Evolutionary conservation across 2,329 filamentous ascomycete species (phyloP).

Genomic region (Fusarium transvaalense): DNA sequence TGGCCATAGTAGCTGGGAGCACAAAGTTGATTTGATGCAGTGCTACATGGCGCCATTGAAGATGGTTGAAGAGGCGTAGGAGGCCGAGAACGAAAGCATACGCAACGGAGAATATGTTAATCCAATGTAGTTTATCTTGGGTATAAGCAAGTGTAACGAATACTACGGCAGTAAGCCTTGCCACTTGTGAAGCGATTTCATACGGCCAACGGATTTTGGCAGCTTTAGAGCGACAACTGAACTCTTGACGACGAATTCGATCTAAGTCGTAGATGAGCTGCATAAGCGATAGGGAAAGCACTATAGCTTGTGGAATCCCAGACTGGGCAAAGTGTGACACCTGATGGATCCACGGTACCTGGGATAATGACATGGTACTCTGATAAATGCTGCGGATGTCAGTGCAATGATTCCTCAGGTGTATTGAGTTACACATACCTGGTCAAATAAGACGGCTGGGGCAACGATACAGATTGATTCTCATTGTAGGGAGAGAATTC

Average conservation of each 20-base stretch:
- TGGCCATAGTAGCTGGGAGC: conserved; percentile 53
- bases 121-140: conserved; percentile 52
- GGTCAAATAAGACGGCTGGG: conserved; percentile 15
- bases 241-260: conserved; percentile 48
- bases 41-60: conserved; percentile 60
- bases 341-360: conserved; percentile 55
- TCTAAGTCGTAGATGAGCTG: conserved; percentile 53
- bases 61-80: conserved; percentile 56
- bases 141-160: conserved; percentile 56
- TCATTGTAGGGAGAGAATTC: conserved; percentile 49
- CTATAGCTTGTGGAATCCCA: conserved; percentile 56
- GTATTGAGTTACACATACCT: conserved; percentile 35
- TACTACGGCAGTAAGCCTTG: conserved; percentile 56
- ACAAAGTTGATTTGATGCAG: conserved; percentile 64
- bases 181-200: conserved; percentile 59
- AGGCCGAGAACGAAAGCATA: conserved; percentile 62
- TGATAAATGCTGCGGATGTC: conserved; percentile 27
- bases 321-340: conserved; percentile 56
- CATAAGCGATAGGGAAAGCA: conserved; percentile 55
- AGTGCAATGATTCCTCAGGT: background rate
- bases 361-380: conserved; percentile 32
- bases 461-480: conserved; percentile 34
- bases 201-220: conserved; percentile 58
- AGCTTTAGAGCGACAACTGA: conserved; percentile 49
- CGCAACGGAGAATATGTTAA: conserved; percentile 53